A percentile compares a stretch with the other conserved stretches of the same genome.
Evolutionary conservation across 2,329 filamentous ascomycete genomes (phyloP).

Genomic region (Diaporthe destruens): DNA sequence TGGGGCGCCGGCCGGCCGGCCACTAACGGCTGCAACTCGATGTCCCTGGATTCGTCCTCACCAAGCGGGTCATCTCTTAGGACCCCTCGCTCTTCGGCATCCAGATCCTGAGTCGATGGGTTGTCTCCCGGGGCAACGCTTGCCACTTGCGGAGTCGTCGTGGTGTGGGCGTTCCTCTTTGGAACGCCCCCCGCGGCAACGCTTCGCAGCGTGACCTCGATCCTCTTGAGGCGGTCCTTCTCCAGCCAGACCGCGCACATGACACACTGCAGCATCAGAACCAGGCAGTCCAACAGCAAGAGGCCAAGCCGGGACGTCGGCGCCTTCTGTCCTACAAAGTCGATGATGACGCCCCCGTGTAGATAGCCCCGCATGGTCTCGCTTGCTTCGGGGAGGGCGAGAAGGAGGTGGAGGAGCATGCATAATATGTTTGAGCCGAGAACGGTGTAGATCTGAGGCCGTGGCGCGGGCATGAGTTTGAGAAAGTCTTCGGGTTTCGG

Average conservation of each 20-base stretch:
- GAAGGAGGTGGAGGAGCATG: constrained; percentile 70
- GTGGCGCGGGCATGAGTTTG: constrained; percentile 67
- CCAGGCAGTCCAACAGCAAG: constrained; percentile 66
- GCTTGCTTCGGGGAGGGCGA: constrained; percentile 66
- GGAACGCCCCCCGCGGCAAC: constrained; percentile 38
- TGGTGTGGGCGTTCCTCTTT: constrained; percentile 43
- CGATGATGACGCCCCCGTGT: constrained; percentile 75
- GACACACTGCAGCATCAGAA: constrained; percentile 70
- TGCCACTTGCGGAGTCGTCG: constrained; percentile 46
- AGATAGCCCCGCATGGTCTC: constrained; percentile 74
- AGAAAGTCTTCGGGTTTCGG: constrained; percentile 70
- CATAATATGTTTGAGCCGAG: constrained; percentile 71
- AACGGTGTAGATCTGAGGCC: constrained; percentile 69
- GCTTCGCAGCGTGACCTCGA: constrained; percentile 52
- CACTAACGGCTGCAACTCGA: constrained; percentile 59
- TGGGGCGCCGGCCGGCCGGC: constrained; percentile 30
- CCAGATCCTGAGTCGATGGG: constrained; percentile 60
- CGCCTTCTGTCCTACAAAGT: constrained; percentile 76
- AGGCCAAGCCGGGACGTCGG: constrained; percentile 69
- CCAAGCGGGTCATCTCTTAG: constrained; percentile 54
- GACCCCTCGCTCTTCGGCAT: constrained; percentile 69
- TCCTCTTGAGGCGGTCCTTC: constrained; percentile 66
- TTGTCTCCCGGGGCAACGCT: constrained; percentile 36
- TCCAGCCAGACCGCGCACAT: constrained; percentile 75
- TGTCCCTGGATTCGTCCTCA: constrained; percentile 55